A percentile compares a stretch with the other conserved stretches of the same genome.
Evolutionary conservation across 768 basidiomycete genomes (phyloP).

Genomic region (Austroboletus festivus): DNA sequence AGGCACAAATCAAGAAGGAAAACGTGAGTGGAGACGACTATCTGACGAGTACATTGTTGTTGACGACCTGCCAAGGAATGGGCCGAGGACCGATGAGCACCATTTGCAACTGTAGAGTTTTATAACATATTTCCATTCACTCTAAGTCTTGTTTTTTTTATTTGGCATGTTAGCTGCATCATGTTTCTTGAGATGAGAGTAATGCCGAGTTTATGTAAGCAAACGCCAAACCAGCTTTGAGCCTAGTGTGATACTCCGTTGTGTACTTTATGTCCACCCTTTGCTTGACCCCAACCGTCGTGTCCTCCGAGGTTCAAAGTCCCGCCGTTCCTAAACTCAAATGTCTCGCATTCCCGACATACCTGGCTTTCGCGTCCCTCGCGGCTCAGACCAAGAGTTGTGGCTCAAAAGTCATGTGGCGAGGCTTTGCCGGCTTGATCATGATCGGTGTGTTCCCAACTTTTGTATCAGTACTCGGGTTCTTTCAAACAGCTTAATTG

Average conservation of each 20-base stretch:
- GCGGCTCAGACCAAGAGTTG: conserved; percentile 55
- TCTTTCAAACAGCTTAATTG: conserved; percentile 7
- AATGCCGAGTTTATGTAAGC: conserved; percentile 22
- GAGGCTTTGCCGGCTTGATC: conserved; percentile 58
- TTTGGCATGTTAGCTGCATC: conserved; percentile 15
- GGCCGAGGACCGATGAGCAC: conserved; percentile 81
- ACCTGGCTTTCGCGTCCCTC: conserved; percentile 57
- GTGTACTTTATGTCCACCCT: neutral
- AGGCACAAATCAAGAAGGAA: conserved; percentile 99
- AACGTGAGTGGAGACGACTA: conserved; percentile 59
- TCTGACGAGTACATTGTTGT: conserved; percentile 12
- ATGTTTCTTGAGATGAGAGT: too few relatives aligned
- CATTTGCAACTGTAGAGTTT: conserved; percentile 18
- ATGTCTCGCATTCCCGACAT: conserved; percentile 68
- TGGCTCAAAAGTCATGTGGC: conserved; percentile 69
- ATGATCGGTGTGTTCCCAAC: conserved; percentile 50
- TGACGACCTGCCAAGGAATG: conserved; percentile 60
- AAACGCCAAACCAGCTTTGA: neutral
- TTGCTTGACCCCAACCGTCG: neutral
- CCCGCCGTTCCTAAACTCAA: neutral
- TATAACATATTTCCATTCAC: conserved; percentile 22
- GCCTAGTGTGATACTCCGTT: neutral
- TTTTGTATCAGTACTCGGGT: neutral
- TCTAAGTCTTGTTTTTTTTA: conserved; percentile 19
- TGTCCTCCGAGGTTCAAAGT: neutral